These are phyloP conservation scores for Solanum gracilifrons DNA, from an alignment of 257 asterid genomes.

Conservation along the genomic window DNA sequence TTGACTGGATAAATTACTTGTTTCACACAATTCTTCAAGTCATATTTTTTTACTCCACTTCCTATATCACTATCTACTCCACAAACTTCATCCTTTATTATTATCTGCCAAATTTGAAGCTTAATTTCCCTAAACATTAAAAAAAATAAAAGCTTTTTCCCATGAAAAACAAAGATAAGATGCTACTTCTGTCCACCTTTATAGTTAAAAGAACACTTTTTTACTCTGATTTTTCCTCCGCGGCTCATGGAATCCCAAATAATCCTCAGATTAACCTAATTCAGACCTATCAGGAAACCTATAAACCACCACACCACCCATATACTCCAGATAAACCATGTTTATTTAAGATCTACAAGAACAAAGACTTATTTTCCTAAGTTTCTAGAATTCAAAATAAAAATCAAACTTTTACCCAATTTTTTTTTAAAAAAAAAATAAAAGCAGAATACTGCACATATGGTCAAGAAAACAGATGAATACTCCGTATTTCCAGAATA, in stretches of 20 bases:
- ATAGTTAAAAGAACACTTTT: not conserved
- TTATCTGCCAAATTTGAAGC: not conserved
- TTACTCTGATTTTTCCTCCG: not conserved
- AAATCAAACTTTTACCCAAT: not conserved
- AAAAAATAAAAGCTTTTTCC: not conserved
- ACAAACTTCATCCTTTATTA: not conserved
- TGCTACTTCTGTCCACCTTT: not conserved
- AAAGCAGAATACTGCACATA: not conserved
- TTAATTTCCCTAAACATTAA: not conserved
- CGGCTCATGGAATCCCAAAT: not conserved
- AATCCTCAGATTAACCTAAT: not conserved
- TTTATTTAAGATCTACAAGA: not conserved
- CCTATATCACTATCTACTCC: not conserved
- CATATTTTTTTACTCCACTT: not conserved
- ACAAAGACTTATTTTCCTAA: not conserved
- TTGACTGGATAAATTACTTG: not conserved
- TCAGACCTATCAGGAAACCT: not conserved
- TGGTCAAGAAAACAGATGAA: not conserved
- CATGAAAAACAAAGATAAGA: not conserved
- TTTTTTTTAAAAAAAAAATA: not conserved
- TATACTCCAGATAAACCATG: not conserved
- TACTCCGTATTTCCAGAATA: not conserved
- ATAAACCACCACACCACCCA: not conserved
- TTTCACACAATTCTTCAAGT: not conserved
- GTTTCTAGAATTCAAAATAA: not conserved